Evolutionary conservation across 208 protist genomes (phyloP).

Genomic region (Trypanosoma avium): DNA sequence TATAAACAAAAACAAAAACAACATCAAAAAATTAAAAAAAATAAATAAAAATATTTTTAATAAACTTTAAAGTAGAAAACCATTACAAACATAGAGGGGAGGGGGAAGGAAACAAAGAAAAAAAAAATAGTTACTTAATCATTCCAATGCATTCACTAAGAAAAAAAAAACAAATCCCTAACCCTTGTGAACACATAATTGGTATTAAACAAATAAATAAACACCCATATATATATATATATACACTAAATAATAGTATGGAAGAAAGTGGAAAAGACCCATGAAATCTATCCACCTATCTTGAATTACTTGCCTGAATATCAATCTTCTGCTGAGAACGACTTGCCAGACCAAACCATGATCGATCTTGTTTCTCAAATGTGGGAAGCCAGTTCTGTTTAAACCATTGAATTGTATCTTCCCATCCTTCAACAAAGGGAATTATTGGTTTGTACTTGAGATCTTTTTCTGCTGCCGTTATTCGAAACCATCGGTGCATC

Average conservation of each 20-base stretch:
- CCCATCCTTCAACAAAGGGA: conserved; percentile 84
- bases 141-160: too few species aligned
- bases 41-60: not conserved
- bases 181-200: too few species aligned
- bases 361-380: conserved; percentile 66
- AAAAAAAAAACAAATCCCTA: too few species aligned
- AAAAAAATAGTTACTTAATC: not conserved
- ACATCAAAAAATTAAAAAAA: not conserved
- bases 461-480: conserved; percentile 86
- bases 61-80: not conserved
- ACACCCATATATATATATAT: not conserved
- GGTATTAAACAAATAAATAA: too few species aligned
- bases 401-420: conserved; percentile 90
- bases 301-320: conserved; percentile 78
- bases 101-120: not conserved
- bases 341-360: conserved; percentile 70
- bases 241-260: not conserved
- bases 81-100: conserved; percentile 5
- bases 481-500: conserved; percentile 95
- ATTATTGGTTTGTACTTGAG: conserved; percentile 89
- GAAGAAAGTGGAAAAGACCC: conserved; percentile 15
- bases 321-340: conserved; percentile 89
- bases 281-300: conserved; percentile 4
- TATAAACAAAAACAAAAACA: not conserved
- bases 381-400: conserved; percentile 87